Percentiles rank a stretch among this genome's conserved stretches.
These are phyloP conservation scores for Hanseniaspora sp. DNA, from an alignment of 1,139 yeast genomes.

Conservation along the genomic window DNA sequence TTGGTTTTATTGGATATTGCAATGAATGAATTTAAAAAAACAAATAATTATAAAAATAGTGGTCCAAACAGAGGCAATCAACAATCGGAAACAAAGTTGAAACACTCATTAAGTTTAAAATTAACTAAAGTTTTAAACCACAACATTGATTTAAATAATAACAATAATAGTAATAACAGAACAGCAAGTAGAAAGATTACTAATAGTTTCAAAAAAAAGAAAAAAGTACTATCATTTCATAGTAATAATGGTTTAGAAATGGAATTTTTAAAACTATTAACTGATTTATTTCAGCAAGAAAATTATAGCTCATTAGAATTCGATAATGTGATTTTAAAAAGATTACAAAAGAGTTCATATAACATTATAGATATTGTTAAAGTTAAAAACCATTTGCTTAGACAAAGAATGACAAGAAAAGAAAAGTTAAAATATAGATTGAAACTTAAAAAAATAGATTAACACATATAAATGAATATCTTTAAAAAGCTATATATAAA, in stretches of 20 bases:
- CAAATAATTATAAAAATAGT: neutral
- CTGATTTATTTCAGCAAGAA: conserved; percentile 7
- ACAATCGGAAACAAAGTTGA: neutral
- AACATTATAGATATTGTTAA: neutral
- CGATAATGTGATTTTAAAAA: conserved; percentile 7
- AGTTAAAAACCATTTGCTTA: neutral
- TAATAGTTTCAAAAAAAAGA: neutral
- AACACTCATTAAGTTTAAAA: conserved; percentile 12
- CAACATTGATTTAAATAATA: neutral
- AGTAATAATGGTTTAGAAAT: conserved; percentile 8
- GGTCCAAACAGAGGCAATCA: neutral
- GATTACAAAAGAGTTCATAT: neutral
- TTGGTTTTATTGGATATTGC: conserved; percentile 9
- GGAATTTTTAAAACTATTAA: conserved; percentile 11
- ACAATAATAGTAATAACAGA: too few species aligned
- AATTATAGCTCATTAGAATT: conserved; percentile 3
- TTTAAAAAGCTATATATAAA: conserved; percentile 1
- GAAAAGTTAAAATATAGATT: conserved; percentile 9
- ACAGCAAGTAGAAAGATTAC: neutral
- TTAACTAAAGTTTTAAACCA: conserved; percentile 7
- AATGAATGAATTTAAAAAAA: conserved; percentile 7
- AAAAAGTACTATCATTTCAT: neutral
- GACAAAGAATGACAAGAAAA: conserved; percentile 12
- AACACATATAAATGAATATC: too few species aligned
- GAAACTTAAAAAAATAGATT: conserved; percentile 8